Percentiles rank a stretch among this genome's conserved stretches.
Evolutionary conservation across 164 flowering plant species (phyloP).

Genomic region (Hamamelis virginiana): DNA sequence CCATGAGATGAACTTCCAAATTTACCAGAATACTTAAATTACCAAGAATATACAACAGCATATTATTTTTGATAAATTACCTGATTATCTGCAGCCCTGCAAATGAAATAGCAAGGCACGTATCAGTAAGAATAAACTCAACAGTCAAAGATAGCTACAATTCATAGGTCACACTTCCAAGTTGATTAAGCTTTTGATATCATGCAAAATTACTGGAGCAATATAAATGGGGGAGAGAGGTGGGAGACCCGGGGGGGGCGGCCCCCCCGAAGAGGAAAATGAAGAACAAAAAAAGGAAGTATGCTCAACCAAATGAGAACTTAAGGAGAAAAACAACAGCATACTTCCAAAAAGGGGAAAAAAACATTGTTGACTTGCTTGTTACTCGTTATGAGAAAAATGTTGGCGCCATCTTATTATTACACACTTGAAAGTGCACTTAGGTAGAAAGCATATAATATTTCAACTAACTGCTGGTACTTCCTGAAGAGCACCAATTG

Average conservation of each 20-base stretch:
- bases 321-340: too few relatives aligned
- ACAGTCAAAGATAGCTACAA: not conserved
- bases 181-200: not conserved
- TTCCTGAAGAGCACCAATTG: too few relatives aligned
- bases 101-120: slow-evolving; percentile 13
- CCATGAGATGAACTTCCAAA: not conserved
- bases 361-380: too few relatives aligned
- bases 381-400: too few relatives aligned
- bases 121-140: slow-evolving; percentile 14
- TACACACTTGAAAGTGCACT: too few relatives aligned
- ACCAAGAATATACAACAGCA: not conserved
- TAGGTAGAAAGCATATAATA: too few relatives aligned
- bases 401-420: too few relatives aligned
- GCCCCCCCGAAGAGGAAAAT: not conserved
- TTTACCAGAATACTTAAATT: not conserved
- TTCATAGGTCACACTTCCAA: not conserved
- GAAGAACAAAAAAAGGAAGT: too few relatives aligned
- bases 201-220: not conserved
- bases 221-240: not conserved
- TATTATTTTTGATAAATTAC: slow-evolving; percentile 30
- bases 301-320: too few relatives aligned
- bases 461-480: too few relatives aligned
- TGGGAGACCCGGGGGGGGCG: not conserved
- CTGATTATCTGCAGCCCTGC: slow-evolving; percentile 98
- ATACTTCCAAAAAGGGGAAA: too few relatives aligned